phyloP scores from a whole-genome alignment of 2,329 filamentous ascomycete genomes.

The Epichloe hybrida region DNA sequence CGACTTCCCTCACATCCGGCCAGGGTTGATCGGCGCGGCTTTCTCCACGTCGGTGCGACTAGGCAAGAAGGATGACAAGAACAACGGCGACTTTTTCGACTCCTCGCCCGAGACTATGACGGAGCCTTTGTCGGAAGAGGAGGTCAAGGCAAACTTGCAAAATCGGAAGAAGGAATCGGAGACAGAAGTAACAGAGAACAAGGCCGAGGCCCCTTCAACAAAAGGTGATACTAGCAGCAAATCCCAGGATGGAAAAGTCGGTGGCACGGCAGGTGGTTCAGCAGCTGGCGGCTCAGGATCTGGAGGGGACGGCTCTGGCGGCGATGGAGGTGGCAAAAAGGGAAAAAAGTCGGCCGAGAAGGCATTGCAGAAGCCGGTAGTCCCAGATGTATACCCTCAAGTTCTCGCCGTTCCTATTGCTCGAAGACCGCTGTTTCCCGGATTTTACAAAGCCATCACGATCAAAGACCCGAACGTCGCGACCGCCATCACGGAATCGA shows the following conservation, averaged over 20 bases:
- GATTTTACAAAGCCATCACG: slow-evolving; percentile 97
- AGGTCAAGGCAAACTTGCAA: slow-evolving; percentile 36
- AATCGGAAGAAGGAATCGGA: slow-evolving; percentile 29
- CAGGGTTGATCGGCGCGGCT: slow-evolving; percentile 15
- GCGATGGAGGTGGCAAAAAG: slow-evolving; percentile 53
- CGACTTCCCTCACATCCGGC: slow-evolving; percentile 16
- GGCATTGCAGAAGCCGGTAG: slow-evolving; percentile 71
- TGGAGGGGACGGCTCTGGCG: slow-evolving; percentile 39
- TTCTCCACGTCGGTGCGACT: slow-evolving; percentile 24
- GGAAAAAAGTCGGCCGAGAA: slow-evolving; percentile 60
- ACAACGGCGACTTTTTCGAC: slow-evolving; percentile 38
- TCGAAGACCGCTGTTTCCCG: slow-evolving; percentile 84
- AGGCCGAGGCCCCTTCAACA: slow-evolving; percentile 29
- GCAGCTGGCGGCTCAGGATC: slow-evolving; percentile 36
- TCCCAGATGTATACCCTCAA: slow-evolving; percentile 93
- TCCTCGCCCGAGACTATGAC: slow-evolving; percentile 25
- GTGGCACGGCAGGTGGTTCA: slow-evolving; percentile 29
- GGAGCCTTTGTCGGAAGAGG: slow-evolving; percentile 39
- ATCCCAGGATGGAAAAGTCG: slow-evolving; percentile 38
- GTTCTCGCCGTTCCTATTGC: slow-evolving; percentile 96
- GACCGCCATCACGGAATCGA: slow-evolving; percentile 86
- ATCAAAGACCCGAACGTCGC: slow-evolving; percentile 88
- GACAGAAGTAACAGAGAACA: slow-evolving; percentile 34
- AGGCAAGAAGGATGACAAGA: slow-evolving; percentile 24
- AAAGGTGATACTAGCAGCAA: slow-evolving; percentile 27